Base-by-base conservation (phyloP, 2,329 filamentous ascomycete genomes). In the Talaromyces piceae region DNA sequence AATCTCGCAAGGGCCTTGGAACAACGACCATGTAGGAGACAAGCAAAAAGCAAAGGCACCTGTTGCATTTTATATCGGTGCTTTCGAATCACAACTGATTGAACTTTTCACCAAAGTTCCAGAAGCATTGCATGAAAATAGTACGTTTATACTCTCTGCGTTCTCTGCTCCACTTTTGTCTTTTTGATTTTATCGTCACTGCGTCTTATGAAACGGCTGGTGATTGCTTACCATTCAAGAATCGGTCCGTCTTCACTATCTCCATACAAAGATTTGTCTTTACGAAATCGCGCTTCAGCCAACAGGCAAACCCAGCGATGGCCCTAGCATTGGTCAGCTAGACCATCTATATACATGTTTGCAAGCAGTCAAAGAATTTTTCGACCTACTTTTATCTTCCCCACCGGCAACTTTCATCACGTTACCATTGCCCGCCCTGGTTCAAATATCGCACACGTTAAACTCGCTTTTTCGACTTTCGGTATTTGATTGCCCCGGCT, bases 381-480 rank as follows among this genome's bases (percentile, higher is more conserved):
- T 69, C 26, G 67, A 72, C 27, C 50, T 67, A 4, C 68, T 70
- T 51, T 64, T 73, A 41, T 55, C 58, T 16, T 54, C 71, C 1
- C 61, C 66, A 3, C 2, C 63, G 0, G 49, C 56, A 6, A 58
- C 65, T 5, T 58, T 69, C 12, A 58, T 64, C 4, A 65, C 62
- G 3, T 50, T 68, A 7, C 64, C 72, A 0, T 67, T 73, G 33
- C 54, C 59, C 5, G 53, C 67, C 12, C 68, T 67, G 33, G 60
- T 66, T 6, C 63, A 67, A 41, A 55, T 72, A 4, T 65, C 66
- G 2, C 68, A 71, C 12, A 62, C 65, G 43, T 61, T 73, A 20
- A 58, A 71, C 6, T 58, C 64, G 2, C 58, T 75, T 5, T 73
- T 72, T 56, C 62, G 65, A 5, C 66, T 75, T 20, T 68, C 68